These are phyloP conservation scores for Xylaria digitata DNA, from an alignment of 2,329 filamentous ascomycete species.

Conservation along the genomic window DNA sequence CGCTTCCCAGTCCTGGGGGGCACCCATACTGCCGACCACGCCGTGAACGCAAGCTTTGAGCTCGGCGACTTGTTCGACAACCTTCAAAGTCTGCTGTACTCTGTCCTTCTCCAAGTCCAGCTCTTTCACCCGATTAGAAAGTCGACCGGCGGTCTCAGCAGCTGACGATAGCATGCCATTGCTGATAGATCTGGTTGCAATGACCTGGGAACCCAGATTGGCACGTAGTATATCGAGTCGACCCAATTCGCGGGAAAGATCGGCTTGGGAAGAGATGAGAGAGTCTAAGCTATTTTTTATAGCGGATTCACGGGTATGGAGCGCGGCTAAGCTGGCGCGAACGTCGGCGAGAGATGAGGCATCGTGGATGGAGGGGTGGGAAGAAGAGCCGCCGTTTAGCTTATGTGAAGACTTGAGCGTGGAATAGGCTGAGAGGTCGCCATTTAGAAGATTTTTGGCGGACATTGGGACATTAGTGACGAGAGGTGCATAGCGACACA, in stretches of 20 bases:
- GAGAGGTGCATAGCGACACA: slow-evolving; percentile 50
- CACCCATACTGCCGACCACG: slow-evolving; percentile 95
- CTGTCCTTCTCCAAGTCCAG: slow-evolving; percentile 92
- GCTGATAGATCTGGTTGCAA: slow-evolving; percentile 83
- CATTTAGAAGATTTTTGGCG: slow-evolving; percentile 51
- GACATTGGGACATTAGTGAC: slow-evolving; percentile 50
- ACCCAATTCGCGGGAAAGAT: slow-evolving; percentile 86
- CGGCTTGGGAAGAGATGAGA: slow-evolving; percentile 83
- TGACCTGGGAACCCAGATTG: slow-evolving; percentile 86
- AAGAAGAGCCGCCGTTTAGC: slow-evolving; percentile 43
- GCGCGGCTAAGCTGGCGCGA: slow-evolving; percentile 76
- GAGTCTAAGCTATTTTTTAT: slow-evolving; percentile 80
- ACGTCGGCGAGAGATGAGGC: slow-evolving; percentile 83
- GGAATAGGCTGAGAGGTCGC: slow-evolving; percentile 48
- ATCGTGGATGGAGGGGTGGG: slow-evolving; percentile 66
- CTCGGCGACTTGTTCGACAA: slow-evolving; percentile 96
- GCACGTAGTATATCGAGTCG: slow-evolving; percentile 91
- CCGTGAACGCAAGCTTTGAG: slow-evolving; percentile 96
- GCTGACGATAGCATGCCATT: slow-evolving; percentile 91
- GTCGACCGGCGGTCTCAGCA: slow-evolving; percentile 83
- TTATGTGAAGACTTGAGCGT: slow-evolving; percentile 42
- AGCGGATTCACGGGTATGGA: slow-evolving; percentile 79
- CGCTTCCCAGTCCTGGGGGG: slow-evolving; percentile 98
- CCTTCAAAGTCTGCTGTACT: slow-evolving; percentile 88
- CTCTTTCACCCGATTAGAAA: slow-evolving; percentile 86